Percentiles rank a stretch among this genome's conserved stretches.
These are phyloP conservation scores for Parastagonospora avenae DNA, from an alignment of 2,329 filamentous ascomycete species.

Conservation along the genomic window DNA sequence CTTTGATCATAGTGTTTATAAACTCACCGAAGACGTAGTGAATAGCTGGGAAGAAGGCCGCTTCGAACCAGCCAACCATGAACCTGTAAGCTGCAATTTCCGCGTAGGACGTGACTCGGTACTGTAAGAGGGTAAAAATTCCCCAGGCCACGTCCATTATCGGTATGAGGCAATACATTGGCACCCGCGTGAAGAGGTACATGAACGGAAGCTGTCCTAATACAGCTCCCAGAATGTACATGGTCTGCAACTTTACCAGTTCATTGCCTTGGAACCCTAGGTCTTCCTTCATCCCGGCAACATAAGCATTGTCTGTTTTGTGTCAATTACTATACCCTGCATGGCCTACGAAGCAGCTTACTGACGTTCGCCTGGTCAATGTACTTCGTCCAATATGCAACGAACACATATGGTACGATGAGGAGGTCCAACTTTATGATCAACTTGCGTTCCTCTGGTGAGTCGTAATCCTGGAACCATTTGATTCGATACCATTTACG, in stretches of 20 bases:
- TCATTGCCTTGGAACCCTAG: conserved; percentile 59
- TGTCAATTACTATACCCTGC: not conserved
- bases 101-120: conserved; percentile 54
- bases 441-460: conserved; percentile 56
- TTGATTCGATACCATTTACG: conserved; percentile 34
- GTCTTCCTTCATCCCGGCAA: conserved; percentile 60
- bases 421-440: conserved; percentile 62
- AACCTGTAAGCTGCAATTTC: conserved; percentile 62
- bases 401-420: conserved; percentile 62
- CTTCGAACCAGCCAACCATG: conserved; percentile 60
- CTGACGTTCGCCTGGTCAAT: conserved; percentile 62
- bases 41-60: conserved; percentile 47
- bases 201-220: conserved; percentile 59
- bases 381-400: conserved; percentile 48
- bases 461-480: conserved; percentile 51
- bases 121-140: conserved; percentile 62
- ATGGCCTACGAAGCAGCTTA: conserved; percentile 29
- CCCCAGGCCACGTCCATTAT: conserved; percentile 61
- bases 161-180: conserved; percentile 59
- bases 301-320: conserved; percentile 59
- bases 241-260: conserved; percentile 61
- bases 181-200: conserved; percentile 52
- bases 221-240: conserved; percentile 59
- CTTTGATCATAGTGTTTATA: not conserved
- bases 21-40: conserved; percentile 33